phyloP scores from a whole-genome alignment of 148 eudicot genomes.

The Silene conica region DNA sequence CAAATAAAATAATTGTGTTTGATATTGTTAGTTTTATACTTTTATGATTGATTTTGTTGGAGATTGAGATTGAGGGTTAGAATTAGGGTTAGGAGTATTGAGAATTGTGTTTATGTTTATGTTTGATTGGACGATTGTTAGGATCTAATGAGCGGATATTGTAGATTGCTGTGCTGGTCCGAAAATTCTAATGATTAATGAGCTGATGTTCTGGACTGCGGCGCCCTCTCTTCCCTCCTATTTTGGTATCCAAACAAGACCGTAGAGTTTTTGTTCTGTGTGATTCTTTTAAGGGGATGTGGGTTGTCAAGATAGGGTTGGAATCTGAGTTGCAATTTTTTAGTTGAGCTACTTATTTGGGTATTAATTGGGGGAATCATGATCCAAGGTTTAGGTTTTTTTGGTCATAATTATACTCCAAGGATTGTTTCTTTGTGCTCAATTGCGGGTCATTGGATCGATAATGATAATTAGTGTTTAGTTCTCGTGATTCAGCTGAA shows the following conservation, averaged over 20 bases:
- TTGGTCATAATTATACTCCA: no score
- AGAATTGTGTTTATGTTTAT: neutral
- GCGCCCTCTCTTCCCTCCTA: no score
- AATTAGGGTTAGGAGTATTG: constrained; percentile 20
- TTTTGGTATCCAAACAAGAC: no score
- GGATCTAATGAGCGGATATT: neutral
- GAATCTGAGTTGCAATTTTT: neutral
- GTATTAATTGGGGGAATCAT: no score
- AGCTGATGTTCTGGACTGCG: no score
- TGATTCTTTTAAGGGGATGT: neutral
- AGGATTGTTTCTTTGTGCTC: no score
- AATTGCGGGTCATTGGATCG: no score
- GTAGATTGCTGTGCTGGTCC: neutral
- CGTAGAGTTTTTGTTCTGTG: neutral
- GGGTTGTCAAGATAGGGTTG: neutral
- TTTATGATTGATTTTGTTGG: neutral
- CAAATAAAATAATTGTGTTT: neutral
- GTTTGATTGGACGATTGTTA: neutral
- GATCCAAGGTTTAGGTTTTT: no score
- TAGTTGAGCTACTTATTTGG: neutral
- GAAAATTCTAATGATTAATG: no score
- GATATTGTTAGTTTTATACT: neutral
- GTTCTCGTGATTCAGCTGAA: no score
- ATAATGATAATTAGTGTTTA: no score
- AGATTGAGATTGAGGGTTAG: neutral